A percentile compares a stretch with the other conserved stretches of the same genome.
Evolutionary conservation across 352 stramenopile genomes (phyloP).

Genomic region (Globisporangium nagaii): DNA sequence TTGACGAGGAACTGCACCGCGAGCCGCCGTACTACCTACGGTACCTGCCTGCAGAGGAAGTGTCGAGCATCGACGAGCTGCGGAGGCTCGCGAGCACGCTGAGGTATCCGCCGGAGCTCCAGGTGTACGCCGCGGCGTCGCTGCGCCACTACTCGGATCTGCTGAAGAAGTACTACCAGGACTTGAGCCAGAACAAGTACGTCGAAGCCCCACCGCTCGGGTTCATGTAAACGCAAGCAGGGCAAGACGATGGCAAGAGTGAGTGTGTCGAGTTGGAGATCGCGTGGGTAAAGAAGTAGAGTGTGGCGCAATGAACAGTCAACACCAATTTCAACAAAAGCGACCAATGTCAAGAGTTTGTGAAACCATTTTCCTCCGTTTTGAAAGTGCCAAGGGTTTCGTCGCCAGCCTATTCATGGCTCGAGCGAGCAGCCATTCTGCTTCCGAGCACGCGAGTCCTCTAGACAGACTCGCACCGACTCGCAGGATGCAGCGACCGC

Average conservation of each 20-base stretch:
- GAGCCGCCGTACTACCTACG: slow-evolving; percentile 72
- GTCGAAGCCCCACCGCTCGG: slow-evolving; percentile 51
- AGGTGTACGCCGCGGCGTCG: slow-evolving; percentile 54
- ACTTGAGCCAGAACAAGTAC: slow-evolving; percentile 32
- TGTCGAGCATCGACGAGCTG: slow-evolving; percentile 55
- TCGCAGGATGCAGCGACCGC: slow-evolving; percentile 11
- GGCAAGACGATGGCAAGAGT: too few species aligned
- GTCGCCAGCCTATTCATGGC: too few species aligned
- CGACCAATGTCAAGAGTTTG: too few species aligned
- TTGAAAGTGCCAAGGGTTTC: too few species aligned
- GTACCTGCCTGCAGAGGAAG: slow-evolving; percentile 58
- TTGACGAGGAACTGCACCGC: slow-evolving; percentile 49
- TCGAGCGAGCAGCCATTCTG: too few species aligned
- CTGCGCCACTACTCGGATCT: slow-evolving; percentile 60
- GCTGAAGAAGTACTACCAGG: slow-evolving; percentile 63
- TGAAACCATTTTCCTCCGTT: too few species aligned
- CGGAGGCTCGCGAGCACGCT: slow-evolving; percentile 45
- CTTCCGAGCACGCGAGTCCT: too few species aligned
- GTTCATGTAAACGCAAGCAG: slow-evolving; percentile 22
- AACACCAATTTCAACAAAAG: too few species aligned
- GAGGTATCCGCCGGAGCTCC: slow-evolving; percentile 43
- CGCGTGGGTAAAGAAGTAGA: too few species aligned
- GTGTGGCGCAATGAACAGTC: too few species aligned
- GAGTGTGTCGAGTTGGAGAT: too few species aligned
- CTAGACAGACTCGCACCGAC: too few species aligned